A percentile compares a stretch with the other conserved stretches of the same genome.
Conservation (phyloP, 192 early-diverging fungal species). For the Mortierella claussenii region DNA sequence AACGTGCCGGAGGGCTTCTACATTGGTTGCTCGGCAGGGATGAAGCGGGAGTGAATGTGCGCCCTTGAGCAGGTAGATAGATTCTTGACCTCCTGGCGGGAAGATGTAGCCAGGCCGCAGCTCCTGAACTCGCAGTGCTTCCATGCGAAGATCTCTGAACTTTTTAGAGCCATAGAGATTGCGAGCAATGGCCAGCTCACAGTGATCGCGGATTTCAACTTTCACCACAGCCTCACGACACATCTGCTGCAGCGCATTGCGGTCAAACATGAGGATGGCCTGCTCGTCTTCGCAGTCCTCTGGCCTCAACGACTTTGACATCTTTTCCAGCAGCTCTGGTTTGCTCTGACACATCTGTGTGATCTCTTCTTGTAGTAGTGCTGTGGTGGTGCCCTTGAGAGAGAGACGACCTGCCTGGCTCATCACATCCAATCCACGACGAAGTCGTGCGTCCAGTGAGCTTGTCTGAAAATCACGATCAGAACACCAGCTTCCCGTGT, state of each 20-base stretch:
- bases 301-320: slow-evolving; percentile 25
- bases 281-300: slow-evolving; percentile 51
- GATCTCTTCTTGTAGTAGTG: slow-evolving; percentile 44
- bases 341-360: slow-evolving; percentile 45
- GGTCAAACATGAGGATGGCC: slow-evolving; percentile 44
- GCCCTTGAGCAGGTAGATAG: slow-evolving; percentile 50
- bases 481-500: slow-evolving; percentile 49
- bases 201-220: slow-evolving; percentile 48
- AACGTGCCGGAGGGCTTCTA: slow-evolving; percentile 49
- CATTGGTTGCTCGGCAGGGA: slow-evolving; percentile 47
- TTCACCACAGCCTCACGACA: slow-evolving; percentile 46
- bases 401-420: slow-evolving; percentile 43
- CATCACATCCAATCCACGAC: slow-evolving; percentile 48
- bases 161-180: slow-evolving; percentile 51
- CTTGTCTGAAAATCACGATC: slow-evolving; percentile 51
- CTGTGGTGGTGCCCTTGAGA: slow-evolving; percentile 43
- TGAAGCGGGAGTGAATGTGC: slow-evolving; percentile 47
- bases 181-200: slow-evolving; percentile 48
- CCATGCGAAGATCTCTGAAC: slow-evolving; percentile 52
- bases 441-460: slow-evolving; percentile 36
- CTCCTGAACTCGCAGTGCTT: slow-evolving; percentile 25
- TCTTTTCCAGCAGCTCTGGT: slow-evolving; percentile 46
- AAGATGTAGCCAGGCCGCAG: slow-evolving; percentile 44
- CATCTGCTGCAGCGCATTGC: slow-evolving; percentile 42
- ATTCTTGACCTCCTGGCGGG: slow-evolving; percentile 51